A percentile compares a stretch with the other conserved stretches of the same genome.
phyloP scores from a whole-genome alignment of 306 rosid species.

The Acacia crassicarpa region DNA sequence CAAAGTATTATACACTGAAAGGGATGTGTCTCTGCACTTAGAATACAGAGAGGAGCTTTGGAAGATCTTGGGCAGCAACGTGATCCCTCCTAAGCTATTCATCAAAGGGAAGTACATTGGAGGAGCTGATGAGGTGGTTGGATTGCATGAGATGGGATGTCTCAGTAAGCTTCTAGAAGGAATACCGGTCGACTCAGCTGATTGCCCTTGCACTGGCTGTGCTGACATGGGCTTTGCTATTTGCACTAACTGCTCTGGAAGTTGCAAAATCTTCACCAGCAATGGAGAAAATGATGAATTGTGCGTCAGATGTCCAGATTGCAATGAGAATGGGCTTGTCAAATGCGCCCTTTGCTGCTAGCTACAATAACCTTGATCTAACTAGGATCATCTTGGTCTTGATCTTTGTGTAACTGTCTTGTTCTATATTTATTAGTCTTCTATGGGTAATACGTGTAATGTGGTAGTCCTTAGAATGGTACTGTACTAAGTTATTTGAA shows the following conservation, averaged over 20 bases:
- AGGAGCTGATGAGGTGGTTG: slow-evolving; percentile 87
- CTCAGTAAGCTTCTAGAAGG: slow-evolving; percentile 80
- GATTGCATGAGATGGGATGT: slow-evolving; percentile 80
- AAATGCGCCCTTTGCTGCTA: slow-evolving; percentile 75
- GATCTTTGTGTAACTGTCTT: background rate
- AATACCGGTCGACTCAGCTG: slow-evolving; percentile 37
- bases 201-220: slow-evolving; percentile 60
- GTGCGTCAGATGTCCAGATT: slow-evolving; percentile 59
- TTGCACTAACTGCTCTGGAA: slow-evolving; percentile 75
- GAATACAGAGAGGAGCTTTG: slow-evolving; percentile 85
- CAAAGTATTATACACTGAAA: slow-evolving; percentile 59
- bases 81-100: slow-evolving; percentile 88
- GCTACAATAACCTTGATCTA: slow-evolving; percentile 17
- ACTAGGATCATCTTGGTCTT: slow-evolving; percentile 9
- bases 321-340: slow-evolving; percentile 91
- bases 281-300: slow-evolving; percentile 31
- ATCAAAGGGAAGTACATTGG: slow-evolving; percentile 88
- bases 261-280: slow-evolving; percentile 59
- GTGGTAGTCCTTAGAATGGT: slow-evolving; percentile 19
- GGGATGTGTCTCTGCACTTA: slow-evolving; percentile 82
- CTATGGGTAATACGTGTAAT: slow-evolving; percentile 18
- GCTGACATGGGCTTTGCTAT: slow-evolving; percentile 60
- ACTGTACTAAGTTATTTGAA: background rate
- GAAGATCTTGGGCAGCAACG: slow-evolving; percentile 62
- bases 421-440: background rate